These are phyloP conservation scores for Echria macrotheca DNA, from an alignment of 495 filamentous ascomycete genomes.

Conservation along the genomic window DNA sequence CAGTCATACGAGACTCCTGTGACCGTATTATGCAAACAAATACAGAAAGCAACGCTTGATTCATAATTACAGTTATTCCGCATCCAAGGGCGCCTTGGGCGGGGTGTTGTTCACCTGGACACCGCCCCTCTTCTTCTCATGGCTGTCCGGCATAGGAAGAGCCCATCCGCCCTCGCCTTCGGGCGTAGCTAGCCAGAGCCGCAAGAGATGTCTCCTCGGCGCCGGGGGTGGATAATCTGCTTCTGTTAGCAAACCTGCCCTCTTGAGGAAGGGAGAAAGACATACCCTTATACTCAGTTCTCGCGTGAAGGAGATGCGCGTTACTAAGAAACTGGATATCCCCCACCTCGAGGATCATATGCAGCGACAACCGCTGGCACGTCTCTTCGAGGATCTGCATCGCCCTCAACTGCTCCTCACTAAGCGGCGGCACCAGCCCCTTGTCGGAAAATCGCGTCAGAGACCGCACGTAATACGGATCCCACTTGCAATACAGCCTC, in stretches of 20 bases:
- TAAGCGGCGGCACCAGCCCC: conserved; percentile 63
- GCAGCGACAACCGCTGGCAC: conserved; percentile 58
- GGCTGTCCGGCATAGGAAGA: conserved; percentile 72
- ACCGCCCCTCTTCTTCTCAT: conserved; percentile 79
- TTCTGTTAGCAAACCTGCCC: conserved; percentile 11
- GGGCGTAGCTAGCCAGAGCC: conserved; percentile 76
- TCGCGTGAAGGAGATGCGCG: conserved; percentile 62
- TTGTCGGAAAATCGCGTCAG: conserved; percentile 59
- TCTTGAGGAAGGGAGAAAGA: neutral
- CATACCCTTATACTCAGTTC: conserved; percentile 55
- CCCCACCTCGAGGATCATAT: conserved; percentile 74
- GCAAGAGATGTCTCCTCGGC: conserved; percentile 71
- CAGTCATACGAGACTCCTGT: too few species aligned
- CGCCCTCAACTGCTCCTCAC: conserved; percentile 57
- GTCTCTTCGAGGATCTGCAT: conserved; percentile 61
- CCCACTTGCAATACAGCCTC: conserved; percentile 59
- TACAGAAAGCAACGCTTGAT: too few species aligned
- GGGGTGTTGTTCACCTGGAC: conserved; percentile 77
- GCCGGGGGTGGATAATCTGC: conserved; percentile 53
- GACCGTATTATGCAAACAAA: too few species aligned
- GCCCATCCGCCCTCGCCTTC: conserved; percentile 82
- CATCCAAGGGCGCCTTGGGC: conserved; percentile 60
- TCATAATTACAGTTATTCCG: too few species aligned
- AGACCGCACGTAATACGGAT: conserved; percentile 72
- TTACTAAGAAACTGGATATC: conserved; percentile 76